phyloP scores from a whole-genome alignment of 805 yeast species.

The Suhomyces prunicola region DNA sequence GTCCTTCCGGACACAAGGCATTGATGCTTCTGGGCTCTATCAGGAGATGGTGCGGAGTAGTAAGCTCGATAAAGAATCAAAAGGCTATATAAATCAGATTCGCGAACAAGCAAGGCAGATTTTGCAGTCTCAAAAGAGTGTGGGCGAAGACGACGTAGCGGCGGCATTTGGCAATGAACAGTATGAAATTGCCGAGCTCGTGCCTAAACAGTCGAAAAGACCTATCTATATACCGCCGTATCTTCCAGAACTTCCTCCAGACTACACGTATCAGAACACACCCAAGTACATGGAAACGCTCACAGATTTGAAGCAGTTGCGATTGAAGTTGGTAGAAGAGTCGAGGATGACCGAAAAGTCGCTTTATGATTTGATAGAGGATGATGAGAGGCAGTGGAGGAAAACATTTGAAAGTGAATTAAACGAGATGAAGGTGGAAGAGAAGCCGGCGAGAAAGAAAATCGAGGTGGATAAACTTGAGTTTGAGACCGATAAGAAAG shows the following conservation, averaged over 20 bases:
- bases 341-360: constrained; percentile 80
- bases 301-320: constrained; percentile 66
- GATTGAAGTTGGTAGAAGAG: constrained; percentile 74
- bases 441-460: constrained; percentile 10
- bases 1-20: constrained; percentile 40
- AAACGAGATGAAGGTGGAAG: constrained; percentile 5
- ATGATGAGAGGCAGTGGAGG: constrained; percentile 31
- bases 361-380: constrained; percentile 53
- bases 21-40: constrained; percentile 39
- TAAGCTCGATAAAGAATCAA: constrained; percentile 1
- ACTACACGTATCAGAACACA: constrained; percentile 82
- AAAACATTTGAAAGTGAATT: constrained; percentile 26
- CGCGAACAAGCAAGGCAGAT: constrained; percentile 12
- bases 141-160: constrained; percentile 32
- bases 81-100: constrained; percentile 7
- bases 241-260: constrained; percentile 90
- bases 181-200: constrained; percentile 50
- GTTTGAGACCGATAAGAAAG: background rate
- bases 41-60: constrained; percentile 22
- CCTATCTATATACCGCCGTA: constrained; percentile 61
- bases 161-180: constrained; percentile 50
- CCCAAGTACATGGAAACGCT: constrained; percentile 61
- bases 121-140: constrained; percentile 7
- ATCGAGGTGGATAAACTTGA: background rate
- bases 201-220: constrained; percentile 45